These are phyloP conservation scores for Anisodus acutangulus DNA, from an alignment of 257 asterid genomes.

Conservation along the genomic window DNA sequence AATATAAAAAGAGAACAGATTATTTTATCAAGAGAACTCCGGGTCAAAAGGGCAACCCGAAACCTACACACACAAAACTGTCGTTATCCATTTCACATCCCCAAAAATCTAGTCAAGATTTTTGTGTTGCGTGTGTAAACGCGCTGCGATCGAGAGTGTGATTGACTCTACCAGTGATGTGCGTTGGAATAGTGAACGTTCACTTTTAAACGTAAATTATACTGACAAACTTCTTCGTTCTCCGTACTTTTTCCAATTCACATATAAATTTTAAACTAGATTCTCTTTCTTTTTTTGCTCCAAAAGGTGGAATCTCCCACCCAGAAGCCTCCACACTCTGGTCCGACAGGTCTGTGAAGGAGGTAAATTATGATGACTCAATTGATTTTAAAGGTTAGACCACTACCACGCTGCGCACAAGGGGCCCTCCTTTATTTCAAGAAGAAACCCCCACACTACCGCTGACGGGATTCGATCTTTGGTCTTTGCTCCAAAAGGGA, in stretches of 20 bases:
- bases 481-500: too few relatives aligned
- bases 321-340: too few relatives aligned
- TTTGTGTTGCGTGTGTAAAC: not conserved
- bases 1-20: too few relatives aligned
- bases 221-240: not conserved
- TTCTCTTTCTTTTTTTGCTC: not conserved
- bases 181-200: constrained; percentile 13
- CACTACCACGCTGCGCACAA: too few relatives aligned
- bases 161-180: not conserved
- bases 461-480: too few relatives aligned
- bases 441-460: too few relatives aligned
- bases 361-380: too few relatives aligned
- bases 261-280: not conserved
- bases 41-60: constrained; percentile 1
- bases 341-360: too few relatives aligned
- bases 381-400: too few relatives aligned
- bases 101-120: constrained; percentile 17
- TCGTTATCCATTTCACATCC: constrained; percentile 18
- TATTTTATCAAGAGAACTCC: not conserved
- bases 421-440: too few relatives aligned
- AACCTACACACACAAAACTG: not conserved
- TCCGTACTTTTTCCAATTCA: not conserved
- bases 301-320: too few relatives aligned
- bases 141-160: not conserved
- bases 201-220: not conserved